Evolutionary conservation across 176 grass and related monocot genomes (phyloP).

Genomic region (Chloris gayana): DNA sequence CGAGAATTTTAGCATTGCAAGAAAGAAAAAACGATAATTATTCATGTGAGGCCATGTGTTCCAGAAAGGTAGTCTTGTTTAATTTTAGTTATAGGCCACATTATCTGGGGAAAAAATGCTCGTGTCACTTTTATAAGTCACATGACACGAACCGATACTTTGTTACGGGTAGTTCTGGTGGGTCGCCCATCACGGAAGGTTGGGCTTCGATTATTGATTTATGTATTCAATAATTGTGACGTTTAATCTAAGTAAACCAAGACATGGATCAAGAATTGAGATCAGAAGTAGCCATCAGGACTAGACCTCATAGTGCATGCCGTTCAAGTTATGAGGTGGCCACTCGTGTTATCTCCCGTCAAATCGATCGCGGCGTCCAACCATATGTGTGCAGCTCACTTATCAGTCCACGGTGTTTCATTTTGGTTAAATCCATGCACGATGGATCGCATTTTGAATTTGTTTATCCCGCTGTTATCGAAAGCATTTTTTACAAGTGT

Average conservation of each 20-base stretch:
- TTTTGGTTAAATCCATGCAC: conserved; percentile 12
- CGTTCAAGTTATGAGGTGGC: conserved; percentile 10
- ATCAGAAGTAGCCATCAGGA: conserved; percentile 1
- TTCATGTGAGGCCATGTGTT: not conserved
- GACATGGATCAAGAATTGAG: not conserved
- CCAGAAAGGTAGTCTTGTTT: conserved; percentile 4
- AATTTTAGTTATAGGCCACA: conserved; percentile 12
- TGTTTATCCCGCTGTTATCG: not conserved
- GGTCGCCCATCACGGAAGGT: conserved; percentile 22
- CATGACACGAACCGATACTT: conserved; percentile 5
- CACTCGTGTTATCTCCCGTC: conserved; percentile 16
- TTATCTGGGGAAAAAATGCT: not conserved
- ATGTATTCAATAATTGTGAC: conserved; percentile 46
- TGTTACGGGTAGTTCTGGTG: conserved; percentile 28
- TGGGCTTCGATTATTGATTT: conserved; percentile 17
- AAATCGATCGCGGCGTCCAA: not conserved
- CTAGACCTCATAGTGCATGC: conserved; percentile 9
- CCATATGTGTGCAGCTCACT: not conserved
- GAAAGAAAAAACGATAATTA: conserved; percentile 14
- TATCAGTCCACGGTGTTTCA: conserved; percentile 8
- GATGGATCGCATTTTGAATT: not conserved
- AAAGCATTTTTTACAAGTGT: not conserved
- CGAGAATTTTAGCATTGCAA: not conserved
- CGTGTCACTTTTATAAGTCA: not conserved
- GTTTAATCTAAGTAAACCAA: conserved; percentile 53